Evolutionary conservation across 2,329 filamentous ascomycete species (phyloP), one percentile per base, ranked within the genome.

Genomic region (Cytospora piceicola): DNA sequence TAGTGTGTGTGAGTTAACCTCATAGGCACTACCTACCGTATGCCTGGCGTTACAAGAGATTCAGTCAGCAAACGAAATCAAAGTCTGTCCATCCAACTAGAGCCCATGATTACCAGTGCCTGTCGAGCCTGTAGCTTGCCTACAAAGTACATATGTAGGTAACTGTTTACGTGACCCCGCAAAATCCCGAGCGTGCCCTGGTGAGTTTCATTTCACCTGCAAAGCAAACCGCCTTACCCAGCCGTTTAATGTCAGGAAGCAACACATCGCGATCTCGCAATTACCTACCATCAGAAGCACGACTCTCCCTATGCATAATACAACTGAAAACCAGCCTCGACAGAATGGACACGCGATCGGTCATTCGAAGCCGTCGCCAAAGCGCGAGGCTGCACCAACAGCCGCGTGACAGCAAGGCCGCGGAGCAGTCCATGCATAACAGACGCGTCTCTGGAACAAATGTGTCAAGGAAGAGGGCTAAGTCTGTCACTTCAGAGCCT

Each of bases 321-420:
- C 3, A 15, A 30, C 49, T 9, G 15, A 12, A 12, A 42, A 42
- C 5, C 36, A n/a, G 29, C 12, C 8, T 12, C 8, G 4, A 20
- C 4, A 63, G 29, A 5, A 63, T 63, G 64, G 59, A 63, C 15
- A 66, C 64, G 2, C 34, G 59, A 32, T 54, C 54, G 4, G 49
- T 62, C 1, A 30, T 53, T 6, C 54, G 64, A 55, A 66, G 59
- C 9, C 27, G 53, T 9, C 59, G 64, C 11, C 56, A 49, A 6
- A 66, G 64, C 42, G 7, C 58, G 11, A 58, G 64, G 8, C 20
- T 66, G 15, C 30, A 59, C 9, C 30, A 42, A 0, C 54, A 63
- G 15, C 22, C 54, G 14, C 27, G 24, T 7, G 27, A 54, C 8
- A 34, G 15, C 6, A 17, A n/a, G 9, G n/a, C 14, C 4, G 22